phyloP scores from a whole-genome alignment of 371 early-diverging fungal genomes.

The Rhizomucor pusillus region DNA sequence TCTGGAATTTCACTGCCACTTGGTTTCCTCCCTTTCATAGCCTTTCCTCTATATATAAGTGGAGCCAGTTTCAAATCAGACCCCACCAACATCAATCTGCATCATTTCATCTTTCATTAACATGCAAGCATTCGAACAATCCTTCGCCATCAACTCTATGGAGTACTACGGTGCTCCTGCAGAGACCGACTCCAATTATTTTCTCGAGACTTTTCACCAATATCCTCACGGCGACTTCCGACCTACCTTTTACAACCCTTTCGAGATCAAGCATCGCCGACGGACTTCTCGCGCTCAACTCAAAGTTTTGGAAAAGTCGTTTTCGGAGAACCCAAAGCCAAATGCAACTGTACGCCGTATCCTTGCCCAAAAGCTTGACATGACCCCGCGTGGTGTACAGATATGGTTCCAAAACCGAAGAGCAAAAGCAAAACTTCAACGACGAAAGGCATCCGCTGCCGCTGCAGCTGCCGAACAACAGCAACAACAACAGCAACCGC shows the following conservation, averaged over 20 bases:
- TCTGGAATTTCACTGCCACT: conserved; percentile 15
- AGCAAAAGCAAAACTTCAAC: conserved; percentile 66
- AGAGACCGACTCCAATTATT: conserved; percentile 15
- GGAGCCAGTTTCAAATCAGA: conserved; percentile 11
- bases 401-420: conserved; percentile 99
- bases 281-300: conserved; percentile 73
- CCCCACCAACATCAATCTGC: conserved; percentile 8
- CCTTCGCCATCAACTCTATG: conserved; percentile 16
- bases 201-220: conserved; percentile 45
- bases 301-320: conserved; percentile 66
- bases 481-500: conserved; percentile 5
- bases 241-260: conserved; percentile 76
- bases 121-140: conserved; percentile 39
- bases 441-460: conserved; percentile 17
- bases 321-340: conserved; percentile 68
- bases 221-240: conserved; percentile 61
- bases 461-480: conserved; percentile 3
- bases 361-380: conserved; percentile 74
- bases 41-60: conserved; percentile 9
- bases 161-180: conserved; percentile 8
- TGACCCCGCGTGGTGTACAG: conserved; percentile 91
- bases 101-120: conserved; percentile 9
- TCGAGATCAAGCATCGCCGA: conserved; percentile 76
- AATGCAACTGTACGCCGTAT: conserved; percentile 60
- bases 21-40: conserved; percentile 5